These are phyloP conservation scores for Suhomyces vadensis DNA, from an alignment of 805 yeast genomes.

Conservation along the genomic window DNA sequence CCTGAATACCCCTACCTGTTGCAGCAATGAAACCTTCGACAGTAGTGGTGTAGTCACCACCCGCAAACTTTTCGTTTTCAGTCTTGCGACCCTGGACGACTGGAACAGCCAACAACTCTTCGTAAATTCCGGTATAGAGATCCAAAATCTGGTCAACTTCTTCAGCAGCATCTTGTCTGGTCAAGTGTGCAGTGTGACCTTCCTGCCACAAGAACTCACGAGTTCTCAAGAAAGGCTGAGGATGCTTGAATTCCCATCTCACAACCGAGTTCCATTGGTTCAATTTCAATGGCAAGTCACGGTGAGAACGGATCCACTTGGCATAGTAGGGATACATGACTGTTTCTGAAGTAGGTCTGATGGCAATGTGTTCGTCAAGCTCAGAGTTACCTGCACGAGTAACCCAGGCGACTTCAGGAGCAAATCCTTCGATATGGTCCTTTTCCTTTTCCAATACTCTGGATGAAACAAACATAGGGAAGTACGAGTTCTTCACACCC, in stretches of 20 bases:
- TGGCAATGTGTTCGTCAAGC: constrained; percentile 96
- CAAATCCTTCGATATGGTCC: constrained; percentile 98
- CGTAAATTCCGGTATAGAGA: constrained; percentile 80
- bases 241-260: constrained; percentile 99
- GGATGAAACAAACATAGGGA: constrained; percentile 97
- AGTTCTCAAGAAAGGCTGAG: constrained; percentile 98
- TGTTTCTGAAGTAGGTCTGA: constrained; percentile 98
- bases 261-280: constrained; percentile 99
- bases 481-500: constrained; percentile 93
- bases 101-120: constrained; percentile 95
- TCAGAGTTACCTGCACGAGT: constrained; percentile 94
- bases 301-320: constrained; percentile 97
- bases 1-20: constrained; percentile 99
- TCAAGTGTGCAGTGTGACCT: constrained; percentile 97
- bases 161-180: constrained; percentile 72
- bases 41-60: constrained; percentile 94
- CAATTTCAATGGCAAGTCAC: constrained; percentile 93
- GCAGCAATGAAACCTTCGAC: constrained; percentile 96
- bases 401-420: constrained; percentile 99
- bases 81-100: constrained; percentile 94
- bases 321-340: constrained; percentile 99
- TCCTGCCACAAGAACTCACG: constrained; percentile 99
- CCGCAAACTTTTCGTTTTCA: constrained; percentile 97
- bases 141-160: constrained; percentile 89
- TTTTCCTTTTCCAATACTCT: constrained; percentile 94